Evolutionary conservation across 169 alveolate species (phyloP), one percentile per base, ranked within the genome.

Genomic region (Plasmodium coatneyi): DNA sequence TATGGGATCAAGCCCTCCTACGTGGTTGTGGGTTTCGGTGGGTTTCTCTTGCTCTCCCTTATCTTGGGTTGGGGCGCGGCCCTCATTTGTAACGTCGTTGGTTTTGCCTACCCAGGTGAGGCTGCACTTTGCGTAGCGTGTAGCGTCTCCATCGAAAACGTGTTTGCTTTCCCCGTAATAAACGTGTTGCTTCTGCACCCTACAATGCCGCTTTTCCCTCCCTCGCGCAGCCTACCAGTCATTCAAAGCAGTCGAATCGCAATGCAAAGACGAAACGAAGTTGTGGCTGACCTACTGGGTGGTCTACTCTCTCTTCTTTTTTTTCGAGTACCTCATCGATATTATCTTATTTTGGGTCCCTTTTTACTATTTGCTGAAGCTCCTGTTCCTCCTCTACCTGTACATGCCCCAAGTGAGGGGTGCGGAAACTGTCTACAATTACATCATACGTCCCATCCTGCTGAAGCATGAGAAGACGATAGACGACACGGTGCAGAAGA

Each of bases 241-340:
- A 19, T 97, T 98, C 94, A 96, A 96, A 82, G 99, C 99, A 2
- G 86, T 97, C 2, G 98, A 97, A 56, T 92, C 97, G 19, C 96
- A 93, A 6, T 96, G 95, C 1, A 92, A 83, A 16, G 96, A 90
- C 52, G 99, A 97, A 93, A 99, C 98, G 84, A 97, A 97, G 84
- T 96, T 96, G 72, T 98, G 98, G 99, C 96, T 98, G 56, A 97
- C 99, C 30, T 98, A 98, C 92, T 98, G 99, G 99, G 98, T 97
- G 4, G 98, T 97, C 9, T 97, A 96, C 92, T 97, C 98, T 5
- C 66, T 96, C 72, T 97, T 97, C 92, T 93, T 94, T 70, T 91
- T 97, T 56, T 80, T 97, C 36, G 99, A 98, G 95, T 94, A 96
- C 70, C 97, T 97, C 80, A 95, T 96, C 12, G 98, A 96, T 19